phyloP scores from a whole-genome alignment of 164 flowering plant species.

The Macadamia tetraphylla region DNA sequence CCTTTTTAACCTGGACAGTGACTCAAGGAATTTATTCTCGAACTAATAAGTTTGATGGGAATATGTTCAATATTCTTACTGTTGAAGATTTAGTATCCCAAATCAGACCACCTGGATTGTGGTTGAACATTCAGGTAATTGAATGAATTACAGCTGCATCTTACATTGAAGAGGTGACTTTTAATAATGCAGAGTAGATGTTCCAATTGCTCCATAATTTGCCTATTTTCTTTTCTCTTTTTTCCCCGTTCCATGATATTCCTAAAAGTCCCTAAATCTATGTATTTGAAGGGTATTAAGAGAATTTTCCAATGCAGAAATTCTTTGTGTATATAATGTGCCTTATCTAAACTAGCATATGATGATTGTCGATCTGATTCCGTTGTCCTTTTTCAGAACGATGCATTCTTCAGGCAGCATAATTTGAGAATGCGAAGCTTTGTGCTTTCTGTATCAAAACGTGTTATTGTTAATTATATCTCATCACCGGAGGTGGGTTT shows the following conservation, averaged over 20 bases:
- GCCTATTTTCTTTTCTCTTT: not conserved
- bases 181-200: not conserved
- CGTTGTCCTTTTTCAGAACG: slow-evolving; percentile 44
- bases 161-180: not conserved
- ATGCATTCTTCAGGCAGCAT: slow-evolving; percentile 51
- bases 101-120: not conserved
- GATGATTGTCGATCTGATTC: not conserved
- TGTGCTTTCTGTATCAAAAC: slow-evolving; percentile 45
- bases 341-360: not conserved
- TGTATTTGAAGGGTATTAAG: not conserved
- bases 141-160: not conserved
- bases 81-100: not conserved
- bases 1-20: not conserved
- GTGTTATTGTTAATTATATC: slow-evolving; percentile 40
- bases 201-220: too few species aligned
- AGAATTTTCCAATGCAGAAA: not conserved
- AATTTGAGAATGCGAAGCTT: slow-evolving; percentile 68
- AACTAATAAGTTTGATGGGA: not conserved
- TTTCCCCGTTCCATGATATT: too few species aligned
- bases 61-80: not conserved
- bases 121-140: slow-evolving; percentile 5
- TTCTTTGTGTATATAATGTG: not conserved
- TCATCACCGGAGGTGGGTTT: slow-evolving; percentile 78
- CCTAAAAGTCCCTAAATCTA: too few species aligned
- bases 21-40: slow-evolving; percentile 3